phyloP scores from a whole-genome alignment of 192 early-diverging fungal species.

The Coemansia sp. region DNA sequence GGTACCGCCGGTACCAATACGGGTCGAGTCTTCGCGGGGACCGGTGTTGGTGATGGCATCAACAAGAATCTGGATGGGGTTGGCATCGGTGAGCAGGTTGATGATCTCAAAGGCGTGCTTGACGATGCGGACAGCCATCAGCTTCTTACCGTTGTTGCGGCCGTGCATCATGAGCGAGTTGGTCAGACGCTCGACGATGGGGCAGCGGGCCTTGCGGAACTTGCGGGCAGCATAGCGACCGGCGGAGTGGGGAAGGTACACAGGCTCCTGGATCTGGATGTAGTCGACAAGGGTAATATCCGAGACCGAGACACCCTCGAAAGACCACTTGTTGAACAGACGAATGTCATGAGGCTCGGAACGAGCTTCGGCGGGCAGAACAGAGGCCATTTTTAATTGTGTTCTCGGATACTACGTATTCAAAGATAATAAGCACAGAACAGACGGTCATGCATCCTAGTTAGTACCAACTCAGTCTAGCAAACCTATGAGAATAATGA shows the following conservation, averaged over 20 bases:
- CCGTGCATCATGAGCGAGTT: constrained; percentile 99
- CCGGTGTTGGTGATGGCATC: constrained; percentile 99
- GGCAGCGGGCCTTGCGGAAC: constrained; percentile 99
- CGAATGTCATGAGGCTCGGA: constrained; percentile 49
- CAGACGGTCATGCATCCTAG: background rate
- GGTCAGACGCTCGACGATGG: constrained; percentile 96
- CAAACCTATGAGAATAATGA: no score
- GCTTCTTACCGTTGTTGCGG: constrained; percentile 99
- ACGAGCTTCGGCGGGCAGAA: constrained; percentile 57
- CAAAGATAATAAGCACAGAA: background rate
- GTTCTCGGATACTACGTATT: constrained; percentile 24
- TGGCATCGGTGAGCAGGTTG: constrained; percentile 95
- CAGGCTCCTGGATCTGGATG: constrained; percentile 85
- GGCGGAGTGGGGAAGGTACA: constrained; percentile 98
- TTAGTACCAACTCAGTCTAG: constrained; percentile 1
- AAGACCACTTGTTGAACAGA: constrained; percentile 89
- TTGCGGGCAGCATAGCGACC: constrained; percentile 96
- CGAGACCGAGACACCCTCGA: constrained; percentile 87
- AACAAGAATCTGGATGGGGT: constrained; percentile 97
- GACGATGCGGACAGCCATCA: constrained; percentile 97
- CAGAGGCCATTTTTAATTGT: constrained; percentile 49
- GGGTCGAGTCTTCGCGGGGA: constrained; percentile 98
- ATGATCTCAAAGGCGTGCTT: constrained; percentile 99
- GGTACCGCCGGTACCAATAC: constrained; percentile 95
- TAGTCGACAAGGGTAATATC: constrained; percentile 89